Evolutionary conservation across 2,329 filamentous ascomycete genomes (phyloP).

Genomic region (Penicillium sp.): DNA sequence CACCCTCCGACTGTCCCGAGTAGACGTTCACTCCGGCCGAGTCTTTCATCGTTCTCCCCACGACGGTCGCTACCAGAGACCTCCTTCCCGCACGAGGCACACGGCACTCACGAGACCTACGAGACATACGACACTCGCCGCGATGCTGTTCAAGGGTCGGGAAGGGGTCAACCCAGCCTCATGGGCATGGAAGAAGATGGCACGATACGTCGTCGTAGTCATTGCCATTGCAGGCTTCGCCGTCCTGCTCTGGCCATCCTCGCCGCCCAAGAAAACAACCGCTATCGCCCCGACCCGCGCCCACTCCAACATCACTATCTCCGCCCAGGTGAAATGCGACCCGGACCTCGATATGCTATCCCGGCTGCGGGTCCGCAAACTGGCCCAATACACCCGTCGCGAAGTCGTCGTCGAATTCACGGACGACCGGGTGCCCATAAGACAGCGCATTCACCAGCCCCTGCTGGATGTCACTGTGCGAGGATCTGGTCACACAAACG

Average conservation of each 20-base stretch:
- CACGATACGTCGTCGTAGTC: conserved; percentile 35
- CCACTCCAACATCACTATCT: conserved; percentile 37
- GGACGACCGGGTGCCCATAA: conserved; percentile 30
- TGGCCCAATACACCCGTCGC: conserved; percentile 38
- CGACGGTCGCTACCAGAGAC: neutral
- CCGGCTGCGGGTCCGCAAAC: conserved; percentile 31
- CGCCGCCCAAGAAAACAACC: conserved; percentile 17
- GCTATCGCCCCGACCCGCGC: conserved; percentile 15
- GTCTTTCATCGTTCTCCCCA: neutral
- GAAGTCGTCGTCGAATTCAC: conserved; percentile 34
- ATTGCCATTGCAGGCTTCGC: conserved; percentile 33
- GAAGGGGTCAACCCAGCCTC: conserved; percentile 33
- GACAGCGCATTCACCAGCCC: conserved; percentile 33
- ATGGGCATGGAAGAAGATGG: conserved; percentile 38
- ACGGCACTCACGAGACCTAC: neutral
- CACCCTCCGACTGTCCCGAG: conserved; percentile 1
- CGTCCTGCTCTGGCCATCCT: conserved; percentile 34
- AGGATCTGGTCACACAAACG: conserved; percentile 3
- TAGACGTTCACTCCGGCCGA: neutral
- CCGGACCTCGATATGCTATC: conserved; percentile 32
- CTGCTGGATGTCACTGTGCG: conserved; percentile 27
- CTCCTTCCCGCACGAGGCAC: neutral
- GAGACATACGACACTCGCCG: conserved; percentile 1
- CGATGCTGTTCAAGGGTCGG: conserved; percentile 33
- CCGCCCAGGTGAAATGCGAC: conserved; percentile 34